phyloP scores from a whole-genome alignment of 768 basidiomycete species.

The Amanita inopinata region DNA sequence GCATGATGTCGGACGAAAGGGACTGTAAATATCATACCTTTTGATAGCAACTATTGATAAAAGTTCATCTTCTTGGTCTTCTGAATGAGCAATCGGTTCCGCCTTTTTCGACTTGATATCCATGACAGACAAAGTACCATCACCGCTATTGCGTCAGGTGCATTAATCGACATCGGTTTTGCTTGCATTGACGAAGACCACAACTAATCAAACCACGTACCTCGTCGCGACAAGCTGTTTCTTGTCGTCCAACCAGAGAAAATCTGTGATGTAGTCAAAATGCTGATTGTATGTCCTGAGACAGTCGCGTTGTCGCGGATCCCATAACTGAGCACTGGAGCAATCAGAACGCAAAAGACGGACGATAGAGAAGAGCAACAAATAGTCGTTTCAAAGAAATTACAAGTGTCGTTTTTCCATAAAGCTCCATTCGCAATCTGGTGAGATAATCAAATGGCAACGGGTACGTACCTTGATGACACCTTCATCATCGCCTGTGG shows the following conservation, averaged over 20 bases:
- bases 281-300: slow-evolving; percentile 74
- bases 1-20: no score
- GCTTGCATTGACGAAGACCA: slow-evolving; percentile 3
- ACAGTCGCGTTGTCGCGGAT: slow-evolving; percentile 59
- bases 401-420: no score
- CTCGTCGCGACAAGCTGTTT: slow-evolving; percentile 83
- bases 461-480: slow-evolving; percentile 76
- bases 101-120: slow-evolving; percentile 79
- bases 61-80: slow-evolving; percentile 94
- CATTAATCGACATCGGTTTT: no score
- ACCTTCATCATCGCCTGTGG: slow-evolving; percentile 91
- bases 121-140: slow-evolving; percentile 87
- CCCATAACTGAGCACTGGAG: slow-evolving; percentile 63
- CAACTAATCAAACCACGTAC: slow-evolving; percentile 28
- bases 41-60: slow-evolving; percentile 81
- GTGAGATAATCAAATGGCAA: slow-evolving; percentile 1
- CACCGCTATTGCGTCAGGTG: slow-evolving; percentile 46
- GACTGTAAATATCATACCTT: slow-evolving; percentile 34
- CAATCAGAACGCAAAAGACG: not conserved
- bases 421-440: no score
- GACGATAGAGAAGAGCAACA: not conserved
- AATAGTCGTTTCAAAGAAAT: not conserved
- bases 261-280: slow-evolving; percentile 91
- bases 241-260: slow-evolving; percentile 77
- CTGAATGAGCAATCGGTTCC: slow-evolving; percentile 76